phyloP scores from a whole-genome alignment of 2,329 filamentous ascomycete species.

The Aspergillus brunneoviolaceus region DNA sequence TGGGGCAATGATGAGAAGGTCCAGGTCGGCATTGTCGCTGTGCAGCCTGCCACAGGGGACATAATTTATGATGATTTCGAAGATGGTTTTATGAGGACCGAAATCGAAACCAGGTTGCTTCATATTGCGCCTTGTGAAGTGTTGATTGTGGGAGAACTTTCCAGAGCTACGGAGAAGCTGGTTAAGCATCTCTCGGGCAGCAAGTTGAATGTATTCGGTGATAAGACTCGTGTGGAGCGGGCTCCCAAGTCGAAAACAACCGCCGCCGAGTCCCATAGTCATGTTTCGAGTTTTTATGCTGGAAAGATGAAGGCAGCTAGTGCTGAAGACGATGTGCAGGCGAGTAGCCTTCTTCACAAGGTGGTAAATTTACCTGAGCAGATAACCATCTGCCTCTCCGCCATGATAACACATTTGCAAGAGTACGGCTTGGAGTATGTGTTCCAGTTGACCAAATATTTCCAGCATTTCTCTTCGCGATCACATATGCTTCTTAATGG shows the following conservation, averaged over 20 bases:
- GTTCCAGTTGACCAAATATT: constrained; percentile 94
- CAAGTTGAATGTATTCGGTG: constrained; percentile 88
- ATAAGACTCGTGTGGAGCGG: constrained; percentile 81
- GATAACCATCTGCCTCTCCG: constrained; percentile 87
- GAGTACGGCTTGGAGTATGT: constrained; percentile 95
- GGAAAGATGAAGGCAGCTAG: constrained; percentile 69
- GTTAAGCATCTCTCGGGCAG: constrained; percentile 85
- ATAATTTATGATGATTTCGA: constrained; percentile 96
- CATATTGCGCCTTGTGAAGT: constrained; percentile 97
- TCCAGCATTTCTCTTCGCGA: constrained; percentile 88
- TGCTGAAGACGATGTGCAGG: constrained; percentile 53
- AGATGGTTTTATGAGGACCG: constrained; percentile 94
- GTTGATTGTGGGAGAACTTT: constrained; percentile 85
- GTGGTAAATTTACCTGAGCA: constrained; percentile 81
- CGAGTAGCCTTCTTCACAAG: constrained; percentile 73
- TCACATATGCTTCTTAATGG: constrained; percentile 96
- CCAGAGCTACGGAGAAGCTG: constrained; percentile 88
- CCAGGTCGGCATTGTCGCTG: constrained; percentile 84
- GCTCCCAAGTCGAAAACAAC: constrained; percentile 74
- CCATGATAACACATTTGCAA: constrained; percentile 90
- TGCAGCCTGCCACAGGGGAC: constrained; percentile 93
- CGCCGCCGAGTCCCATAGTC: constrained; percentile 79
- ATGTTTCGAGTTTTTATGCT: constrained; percentile 91
- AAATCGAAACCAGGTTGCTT: constrained; percentile 90
- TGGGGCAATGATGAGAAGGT: constrained; percentile 90